Evolutionary conservation across 768 basidiomycete species (phyloP), one percentile per base, ranked within the genome.

Genomic region (Asterophora lycoperdoides): DNA sequence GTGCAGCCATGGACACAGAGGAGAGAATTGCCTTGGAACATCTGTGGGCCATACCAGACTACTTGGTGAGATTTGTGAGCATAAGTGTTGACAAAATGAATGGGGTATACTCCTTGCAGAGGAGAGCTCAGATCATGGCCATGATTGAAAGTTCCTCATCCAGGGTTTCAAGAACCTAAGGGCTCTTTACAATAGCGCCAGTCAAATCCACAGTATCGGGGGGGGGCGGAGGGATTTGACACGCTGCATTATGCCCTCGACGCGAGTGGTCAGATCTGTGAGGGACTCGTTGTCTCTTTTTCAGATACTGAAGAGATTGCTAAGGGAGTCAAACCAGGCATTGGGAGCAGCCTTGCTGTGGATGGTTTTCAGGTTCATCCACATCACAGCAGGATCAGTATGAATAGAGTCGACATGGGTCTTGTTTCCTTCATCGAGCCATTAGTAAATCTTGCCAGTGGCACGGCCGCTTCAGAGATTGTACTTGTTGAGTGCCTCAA

Each of bases 21-120:
- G n/a, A n/a, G n/a, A n/a, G n/a, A n/a, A n/a, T n/a, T n/a, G n/a
- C n/a, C n/a, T n/a, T n/a, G n/a, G n/a, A n/a, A n/a, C n/a, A n/a
- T n/a, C n/a, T n/a, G n/a, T n/a, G n/a, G n/a, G n/a, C n/a, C n/a
- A n/a, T n/a, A n/a, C n/a, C 30, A 10, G 39, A 9, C 14, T 39
- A 26, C 19, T 48, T 48, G 14, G 47, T 41, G 40, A 48, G 47
- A 13, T 41, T 35, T 32, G 36, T 48, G 40, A 48, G 40, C 5
- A 48, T 14, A 10, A 48, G 41, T 8, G 42, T 13, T 19, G 47
- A 48, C 2, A 33, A 35, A 32, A 48, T 36, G 32, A 48, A 48
- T 14, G 39, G 18, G 2, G 11, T 41, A 41, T 35, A 48, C 17
- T 48, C 40, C 3, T 48, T 8, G 19, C 40, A 20, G 26, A 41